Evolutionary conservation across 73 alveolate species (phyloP).

Genomic region (Paramecium pentaurelia): DNA sequence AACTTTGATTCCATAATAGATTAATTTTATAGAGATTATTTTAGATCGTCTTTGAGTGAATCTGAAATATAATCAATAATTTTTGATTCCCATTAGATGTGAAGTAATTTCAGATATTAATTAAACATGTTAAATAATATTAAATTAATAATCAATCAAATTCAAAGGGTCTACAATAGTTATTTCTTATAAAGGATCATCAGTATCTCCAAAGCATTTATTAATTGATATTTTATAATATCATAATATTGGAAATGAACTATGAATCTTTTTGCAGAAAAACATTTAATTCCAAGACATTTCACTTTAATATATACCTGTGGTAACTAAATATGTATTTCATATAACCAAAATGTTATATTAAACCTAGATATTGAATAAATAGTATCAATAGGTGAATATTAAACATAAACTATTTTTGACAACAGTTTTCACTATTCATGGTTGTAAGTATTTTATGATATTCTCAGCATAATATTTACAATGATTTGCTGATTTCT

Average conservation of each 20-base stretch:
- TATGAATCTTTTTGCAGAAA: slow-evolving; percentile 80
- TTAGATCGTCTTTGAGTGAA: neutral
- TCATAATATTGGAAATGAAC: slow-evolving; percentile 67
- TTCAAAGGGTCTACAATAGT: slow-evolving; percentile 67
- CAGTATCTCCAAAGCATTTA: slow-evolving; percentile 55
- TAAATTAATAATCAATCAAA: slow-evolving; percentile 21
- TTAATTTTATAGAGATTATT: neutral
- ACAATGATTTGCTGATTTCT: slow-evolving; percentile 63
- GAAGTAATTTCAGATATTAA: neutral
- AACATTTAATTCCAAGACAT: slow-evolving; percentile 82
- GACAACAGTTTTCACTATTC: slow-evolving; percentile 65
- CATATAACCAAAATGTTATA: slow-evolving; percentile 81
- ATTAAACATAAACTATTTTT: slow-evolving; percentile 53
- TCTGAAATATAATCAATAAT: neutral
- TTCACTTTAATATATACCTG: slow-evolving; percentile 74
- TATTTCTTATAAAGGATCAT: slow-evolving; percentile 70
- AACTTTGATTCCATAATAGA: neutral
- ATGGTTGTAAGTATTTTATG: slow-evolving; percentile 41
- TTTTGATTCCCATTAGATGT: neutral
- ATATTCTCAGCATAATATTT: slow-evolving; percentile 66
- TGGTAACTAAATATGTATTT: neutral
- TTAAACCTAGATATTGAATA: slow-evolving; percentile 77
- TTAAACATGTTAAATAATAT: neutral
- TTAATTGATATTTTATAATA: slow-evolving; percentile 61
- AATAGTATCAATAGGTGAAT: slow-evolving; percentile 76